Conservation (phyloP, 2,329 filamentous ascomycete species). For the Pseudogymnoascus sp. region DNA sequence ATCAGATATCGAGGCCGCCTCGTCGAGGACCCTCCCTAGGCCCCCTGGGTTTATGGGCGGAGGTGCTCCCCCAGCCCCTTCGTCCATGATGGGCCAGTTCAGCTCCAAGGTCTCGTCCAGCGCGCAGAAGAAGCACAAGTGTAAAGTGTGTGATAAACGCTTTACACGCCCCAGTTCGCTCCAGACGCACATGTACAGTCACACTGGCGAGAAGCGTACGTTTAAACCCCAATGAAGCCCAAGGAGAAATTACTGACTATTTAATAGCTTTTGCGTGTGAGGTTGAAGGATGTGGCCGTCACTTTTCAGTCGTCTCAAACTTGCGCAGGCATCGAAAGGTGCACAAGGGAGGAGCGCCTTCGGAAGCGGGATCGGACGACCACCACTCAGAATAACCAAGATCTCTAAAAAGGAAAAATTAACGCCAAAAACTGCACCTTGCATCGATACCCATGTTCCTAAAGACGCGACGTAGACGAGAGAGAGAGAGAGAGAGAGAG, state of each 20-base stretch:
- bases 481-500: background rate
- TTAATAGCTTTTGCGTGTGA: conserved; percentile 80
- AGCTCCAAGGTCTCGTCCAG: conserved; percentile 93
- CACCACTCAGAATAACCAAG: conserved; percentile 43
- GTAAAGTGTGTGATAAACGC: conserved; percentile 96
- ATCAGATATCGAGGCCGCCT: conserved; percentile 75
- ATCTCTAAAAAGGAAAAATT: background rate
- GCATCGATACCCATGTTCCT: conserved; percentile 1
- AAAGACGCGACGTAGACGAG: conserved; percentile 2
- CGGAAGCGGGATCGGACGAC: conserved; percentile 56
- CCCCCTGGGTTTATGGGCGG: conserved; percentile 41
- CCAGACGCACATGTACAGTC: conserved; percentile 97
- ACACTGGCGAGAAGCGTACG: conserved; percentile 97
- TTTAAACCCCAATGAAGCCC: conserved; percentile 6
- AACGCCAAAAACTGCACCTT: background rate
- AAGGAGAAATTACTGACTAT: conserved; percentile 16
- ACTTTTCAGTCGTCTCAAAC: conserved; percentile 97
- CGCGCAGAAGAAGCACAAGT: conserved; percentile 99
- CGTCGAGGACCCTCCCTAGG: conserved; percentile 22
- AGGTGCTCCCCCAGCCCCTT: conserved; percentile 68
- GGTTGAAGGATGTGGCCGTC: conserved; percentile 86
- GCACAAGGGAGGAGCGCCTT: conserved; percentile 68
- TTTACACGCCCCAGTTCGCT: conserved; percentile 91
- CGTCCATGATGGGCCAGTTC: conserved; percentile 98
- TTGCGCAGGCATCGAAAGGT: conserved; percentile 91